Evolutionary conservation across 441 rosid genomes (phyloP).

Genomic region (Arabidopsis hybrid): DNA sequence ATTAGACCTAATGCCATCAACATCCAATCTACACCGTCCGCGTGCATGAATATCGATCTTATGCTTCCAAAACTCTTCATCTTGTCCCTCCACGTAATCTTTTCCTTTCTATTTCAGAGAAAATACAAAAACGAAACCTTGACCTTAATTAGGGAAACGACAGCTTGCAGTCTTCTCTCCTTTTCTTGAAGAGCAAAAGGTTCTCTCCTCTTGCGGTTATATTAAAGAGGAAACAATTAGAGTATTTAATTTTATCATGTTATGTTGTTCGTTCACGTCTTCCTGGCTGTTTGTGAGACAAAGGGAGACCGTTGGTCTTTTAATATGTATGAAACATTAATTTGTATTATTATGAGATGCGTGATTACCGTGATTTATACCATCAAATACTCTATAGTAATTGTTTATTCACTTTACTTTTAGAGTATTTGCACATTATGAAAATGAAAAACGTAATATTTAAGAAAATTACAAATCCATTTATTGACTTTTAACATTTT

Average conservation of each 20-base stretch:
- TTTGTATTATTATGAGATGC: neutral
- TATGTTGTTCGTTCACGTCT: constrained; percentile 10
- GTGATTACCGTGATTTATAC: neutral
- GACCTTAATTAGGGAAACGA: neutral
- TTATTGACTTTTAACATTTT: no score
- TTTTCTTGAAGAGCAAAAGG: neutral
- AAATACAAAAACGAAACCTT: neutral
- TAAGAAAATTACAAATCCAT: no score
- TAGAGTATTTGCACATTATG: no score
- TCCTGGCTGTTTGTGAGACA: constrained; percentile 4
- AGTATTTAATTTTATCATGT: neutral
- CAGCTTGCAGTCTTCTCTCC: neutral
- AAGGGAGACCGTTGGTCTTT: neutral
- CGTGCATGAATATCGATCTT: constrained; percentile 21
- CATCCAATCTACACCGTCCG: constrained; percentile 62
- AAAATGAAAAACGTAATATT: no score
- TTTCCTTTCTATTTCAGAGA: neutral
- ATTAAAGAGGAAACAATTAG: no score
- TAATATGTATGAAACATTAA: no score
- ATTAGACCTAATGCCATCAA: constrained; percentile 53
- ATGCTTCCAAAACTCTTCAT: neutral
- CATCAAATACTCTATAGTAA: neutral
- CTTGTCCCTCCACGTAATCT: neutral
- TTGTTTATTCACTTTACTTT: neutral
- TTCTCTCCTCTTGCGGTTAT: no score